Conservation (phyloP, 495 filamentous ascomycete genomes). For the Aspergillus haitiensis region DNA sequence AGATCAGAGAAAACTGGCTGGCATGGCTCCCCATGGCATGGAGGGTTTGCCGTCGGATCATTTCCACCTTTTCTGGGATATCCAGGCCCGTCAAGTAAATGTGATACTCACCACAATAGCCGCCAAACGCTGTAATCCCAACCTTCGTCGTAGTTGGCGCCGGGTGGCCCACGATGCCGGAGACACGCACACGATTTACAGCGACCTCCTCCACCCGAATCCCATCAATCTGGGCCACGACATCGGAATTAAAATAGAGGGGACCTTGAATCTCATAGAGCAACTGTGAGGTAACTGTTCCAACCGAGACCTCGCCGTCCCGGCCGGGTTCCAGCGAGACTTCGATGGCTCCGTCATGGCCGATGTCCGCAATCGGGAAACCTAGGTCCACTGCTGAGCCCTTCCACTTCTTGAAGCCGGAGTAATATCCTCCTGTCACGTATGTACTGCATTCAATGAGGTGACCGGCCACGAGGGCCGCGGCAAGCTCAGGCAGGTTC, state of each 20-base stretch:
- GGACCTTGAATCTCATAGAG: slow-evolving; percentile 54
- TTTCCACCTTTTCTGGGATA: not conserved
- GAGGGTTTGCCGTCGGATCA: not conserved
- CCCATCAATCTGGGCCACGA: slow-evolving; percentile 41
- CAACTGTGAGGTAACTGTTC: slow-evolving; percentile 46
- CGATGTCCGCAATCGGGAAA: slow-evolving; percentile 51
- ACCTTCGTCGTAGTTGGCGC: not conserved
- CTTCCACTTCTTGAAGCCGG: slow-evolving; percentile 35
- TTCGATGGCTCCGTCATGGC: slow-evolving; percentile 33
- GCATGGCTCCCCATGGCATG: not conserved
- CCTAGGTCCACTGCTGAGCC: slow-evolving; percentile 24
- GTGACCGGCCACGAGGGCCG: slow-evolving; percentile 38
- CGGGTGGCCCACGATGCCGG: not conserved
- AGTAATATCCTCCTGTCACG: slow-evolving; percentile 47
- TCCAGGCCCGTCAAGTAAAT: not conserved
- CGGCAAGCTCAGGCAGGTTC: slow-evolving; percentile 36
- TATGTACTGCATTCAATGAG: slow-evolving; percentile 48
- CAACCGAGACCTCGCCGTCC: slow-evolving; percentile 25
- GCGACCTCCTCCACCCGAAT: slow-evolving; percentile 29
- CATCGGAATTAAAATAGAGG: slow-evolving; percentile 47
- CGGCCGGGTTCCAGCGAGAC: slow-evolving; percentile 14
- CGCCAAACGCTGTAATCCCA: not conserved
- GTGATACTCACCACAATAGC: not conserved
- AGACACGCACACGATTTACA: not conserved
- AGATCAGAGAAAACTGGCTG: not conserved